phyloP scores from a whole-genome alignment of 2,329 filamentous ascomycete species.

The Colletotrichum incanum region DNA sequence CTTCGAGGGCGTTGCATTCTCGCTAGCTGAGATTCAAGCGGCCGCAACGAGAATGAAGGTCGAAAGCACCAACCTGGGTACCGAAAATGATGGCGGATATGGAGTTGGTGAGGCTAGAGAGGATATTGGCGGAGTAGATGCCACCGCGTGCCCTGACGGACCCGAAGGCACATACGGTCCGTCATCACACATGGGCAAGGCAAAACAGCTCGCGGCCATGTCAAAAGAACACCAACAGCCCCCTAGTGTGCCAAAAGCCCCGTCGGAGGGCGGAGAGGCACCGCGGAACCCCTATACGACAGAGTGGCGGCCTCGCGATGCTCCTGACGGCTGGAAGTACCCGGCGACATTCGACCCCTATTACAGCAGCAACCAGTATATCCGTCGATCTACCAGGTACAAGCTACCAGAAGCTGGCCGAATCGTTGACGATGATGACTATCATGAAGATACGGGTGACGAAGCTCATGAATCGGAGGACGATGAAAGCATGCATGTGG shows the following conservation, averaged over 20 bases:
- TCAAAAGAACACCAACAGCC: not conserved
- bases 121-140: constrained; percentile 6
- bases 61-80: not conserved
- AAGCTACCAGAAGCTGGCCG: constrained; percentile 18
- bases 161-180: constrained; percentile 26
- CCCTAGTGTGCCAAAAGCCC: constrained; percentile 26
- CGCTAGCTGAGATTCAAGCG: constrained; percentile 9
- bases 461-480: not conserved
- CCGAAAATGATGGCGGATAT: not conserved
- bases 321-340: constrained; percentile 2
- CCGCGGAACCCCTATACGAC: constrained; percentile 41
- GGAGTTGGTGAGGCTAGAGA: constrained; percentile 14
- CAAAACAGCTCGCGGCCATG: not conserved
- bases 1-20: constrained; percentile 19
- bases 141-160: constrained; percentile 22
- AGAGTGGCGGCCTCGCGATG: constrained; percentile 34
- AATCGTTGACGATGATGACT: constrained; percentile 33
- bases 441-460: constrained; percentile 12
- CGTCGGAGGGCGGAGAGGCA: constrained; percentile 29
- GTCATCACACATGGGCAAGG: not conserved
- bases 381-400: constrained; percentile 24
- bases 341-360: constrained; percentile 36
- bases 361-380: constrained; percentile 40
- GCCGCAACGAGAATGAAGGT: not conserved
- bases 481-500: not conserved